A percentile compares a stretch with the other conserved stretches of the same genome.
phyloP scores from a whole-genome alignment of 2,329 filamentous ascomycete species.

The Coniella vitis region DNA sequence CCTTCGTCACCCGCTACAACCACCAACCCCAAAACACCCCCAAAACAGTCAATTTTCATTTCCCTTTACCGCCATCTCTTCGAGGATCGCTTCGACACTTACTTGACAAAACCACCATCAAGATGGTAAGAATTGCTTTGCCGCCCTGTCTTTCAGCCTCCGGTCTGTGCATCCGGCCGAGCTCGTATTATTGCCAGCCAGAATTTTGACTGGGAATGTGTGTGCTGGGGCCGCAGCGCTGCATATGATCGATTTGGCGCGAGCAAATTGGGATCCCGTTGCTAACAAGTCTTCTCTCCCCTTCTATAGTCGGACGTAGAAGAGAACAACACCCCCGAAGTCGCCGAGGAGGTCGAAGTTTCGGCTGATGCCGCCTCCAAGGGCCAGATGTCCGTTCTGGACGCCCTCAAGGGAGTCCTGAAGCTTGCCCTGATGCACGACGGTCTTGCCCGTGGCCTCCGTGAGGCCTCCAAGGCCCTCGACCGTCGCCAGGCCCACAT shows the following conservation, averaged over 20 bases:
- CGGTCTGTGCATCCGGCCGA: not conserved
- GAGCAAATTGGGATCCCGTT: constrained; percentile 16
- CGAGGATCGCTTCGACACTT: constrained; percentile 60
- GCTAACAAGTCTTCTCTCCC: constrained; percentile 20
- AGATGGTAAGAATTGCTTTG: constrained; percentile 47
- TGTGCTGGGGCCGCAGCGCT: not conserved
- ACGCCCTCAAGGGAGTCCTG: constrained; percentile 97
- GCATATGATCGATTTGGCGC: constrained; percentile 10
- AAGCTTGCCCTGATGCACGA: constrained; percentile 99
- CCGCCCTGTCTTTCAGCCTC: no score
- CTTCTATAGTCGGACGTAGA: constrained; percentile 95
- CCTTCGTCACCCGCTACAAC: constrained; percentile 11
- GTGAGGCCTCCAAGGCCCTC: constrained; percentile 97
- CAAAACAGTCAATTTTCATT: constrained; percentile 17
- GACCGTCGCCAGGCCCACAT: constrained; percentile 99
- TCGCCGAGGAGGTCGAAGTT: constrained; percentile 87
- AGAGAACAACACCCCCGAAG: constrained; percentile 89
- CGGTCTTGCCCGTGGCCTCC: constrained; percentile 95
- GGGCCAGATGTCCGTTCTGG: constrained; percentile 95
- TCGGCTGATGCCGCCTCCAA: constrained; percentile 81
- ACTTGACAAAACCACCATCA: constrained; percentile 42
- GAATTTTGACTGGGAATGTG: constrained; percentile 1
- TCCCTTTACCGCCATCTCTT: constrained; percentile 39
- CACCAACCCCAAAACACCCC: constrained; percentile 20
- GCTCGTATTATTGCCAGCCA: not conserved